A percentile compares a stretch with the other conserved stretches of the same genome.
These are phyloP conservation scores for Acacia acuminata DNA, from an alignment of 306 rosid species.

Conservation along the genomic window DNA sequence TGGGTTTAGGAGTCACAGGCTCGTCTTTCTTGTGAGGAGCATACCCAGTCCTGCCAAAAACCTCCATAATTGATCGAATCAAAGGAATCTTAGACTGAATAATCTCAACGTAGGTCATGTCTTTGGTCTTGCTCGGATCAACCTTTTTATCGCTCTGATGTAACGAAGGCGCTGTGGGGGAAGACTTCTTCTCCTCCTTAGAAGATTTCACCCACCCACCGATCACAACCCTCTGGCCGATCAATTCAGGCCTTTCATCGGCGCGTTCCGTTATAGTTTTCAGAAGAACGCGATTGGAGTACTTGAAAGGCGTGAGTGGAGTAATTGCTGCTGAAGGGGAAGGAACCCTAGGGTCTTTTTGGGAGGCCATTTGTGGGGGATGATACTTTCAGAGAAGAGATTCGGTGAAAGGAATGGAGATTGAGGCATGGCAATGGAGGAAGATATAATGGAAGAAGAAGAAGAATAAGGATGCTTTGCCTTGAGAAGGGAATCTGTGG, in stretches of 20 bases:
- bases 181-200: conserved; percentile 46
- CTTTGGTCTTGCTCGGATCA: conserved; percentile 21
- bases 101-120: conserved; percentile 64
- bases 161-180: neutral
- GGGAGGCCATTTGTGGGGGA: conserved; percentile 39
- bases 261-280: conserved; percentile 48
- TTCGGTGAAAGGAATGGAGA: neutral
- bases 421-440: conserved; percentile 26
- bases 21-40: conserved; percentile 45
- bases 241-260: conserved; percentile 40
- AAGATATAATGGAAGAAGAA: conserved; percentile 39
- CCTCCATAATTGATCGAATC: conserved; percentile 53
- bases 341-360: conserved; percentile 22
- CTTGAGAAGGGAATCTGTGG: conserved; percentile 36
- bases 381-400: neutral
- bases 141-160: neutral
- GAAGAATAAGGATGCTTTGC: conserved; percentile 58
- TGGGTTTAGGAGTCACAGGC: conserved; percentile 29
- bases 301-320: conserved; percentile 30
- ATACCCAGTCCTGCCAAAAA: conserved; percentile 44
- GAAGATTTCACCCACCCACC: conserved; percentile 97
- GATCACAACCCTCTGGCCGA: conserved; percentile 51
- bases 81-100: conserved; percentile 76
- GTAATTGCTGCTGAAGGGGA: neutral
- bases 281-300: conserved; percentile 66